These are phyloP conservation scores for Suhomyces pyralidae DNA, from an alignment of 805 yeast genomes.

Conservation along the genomic window DNA sequence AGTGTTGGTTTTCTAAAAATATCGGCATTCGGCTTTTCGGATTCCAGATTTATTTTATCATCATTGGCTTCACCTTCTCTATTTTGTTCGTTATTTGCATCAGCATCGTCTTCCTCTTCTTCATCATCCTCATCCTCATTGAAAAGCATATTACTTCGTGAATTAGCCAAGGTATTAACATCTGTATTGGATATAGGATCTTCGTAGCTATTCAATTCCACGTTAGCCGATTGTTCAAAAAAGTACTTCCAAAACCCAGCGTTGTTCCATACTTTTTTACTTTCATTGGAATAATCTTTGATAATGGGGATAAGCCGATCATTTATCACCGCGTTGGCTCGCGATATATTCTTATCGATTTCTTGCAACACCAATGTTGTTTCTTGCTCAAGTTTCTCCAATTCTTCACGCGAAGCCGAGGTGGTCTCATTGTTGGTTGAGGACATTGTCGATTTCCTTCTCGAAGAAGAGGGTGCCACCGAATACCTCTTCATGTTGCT, in stretches of 20 bases:
- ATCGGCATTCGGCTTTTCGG: constrained; percentile 2
- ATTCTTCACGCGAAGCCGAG: constrained; percentile 22
- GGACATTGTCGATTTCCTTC: constrained; percentile 26
- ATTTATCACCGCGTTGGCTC: constrained; percentile 64
- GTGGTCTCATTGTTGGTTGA: constrained; percentile 11
- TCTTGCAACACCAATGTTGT: constrained; percentile 74
- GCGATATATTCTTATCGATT: constrained; percentile 70
- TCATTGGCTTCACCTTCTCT: background rate
- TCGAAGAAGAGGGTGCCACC: constrained; percentile 32
- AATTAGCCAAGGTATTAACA: constrained; percentile 19
- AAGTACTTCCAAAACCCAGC: constrained; percentile 75
- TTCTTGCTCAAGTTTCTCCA: constrained; percentile 73
- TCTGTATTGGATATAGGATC: constrained; percentile 30
- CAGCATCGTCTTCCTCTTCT: constrained; percentile 9
- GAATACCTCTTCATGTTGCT: constrained; percentile 32
- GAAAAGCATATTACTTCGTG: constrained; percentile 11
- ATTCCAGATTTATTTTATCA: background rate
- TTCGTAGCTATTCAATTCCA: constrained; percentile 54
- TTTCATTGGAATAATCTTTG: constrained; percentile 54
- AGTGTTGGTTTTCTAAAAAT: constrained; percentile 19
- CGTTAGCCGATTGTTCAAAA: constrained; percentile 72
- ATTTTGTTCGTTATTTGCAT: background rate
- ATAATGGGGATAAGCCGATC: constrained; percentile 68
- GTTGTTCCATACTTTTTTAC: constrained; percentile 61
- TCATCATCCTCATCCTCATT: constrained; percentile 16